phyloP scores from a whole-genome alignment of 2,329 filamentous ascomycete species.

The Phialophora macrospora region DNA sequence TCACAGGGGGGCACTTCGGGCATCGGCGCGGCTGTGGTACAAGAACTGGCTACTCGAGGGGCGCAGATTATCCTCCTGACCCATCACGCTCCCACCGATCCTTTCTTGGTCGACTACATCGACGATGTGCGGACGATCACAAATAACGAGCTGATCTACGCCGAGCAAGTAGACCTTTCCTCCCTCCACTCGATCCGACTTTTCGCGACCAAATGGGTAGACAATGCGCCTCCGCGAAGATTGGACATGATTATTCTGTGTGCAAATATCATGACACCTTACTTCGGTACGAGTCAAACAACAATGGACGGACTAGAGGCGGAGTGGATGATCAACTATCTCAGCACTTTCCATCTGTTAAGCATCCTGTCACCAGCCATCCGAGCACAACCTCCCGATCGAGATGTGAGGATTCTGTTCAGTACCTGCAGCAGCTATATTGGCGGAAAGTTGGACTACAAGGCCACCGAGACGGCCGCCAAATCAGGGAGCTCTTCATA shows the following conservation, averaged over 20 bases:
- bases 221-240: conserved; percentile 86
- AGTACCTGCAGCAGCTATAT: conserved; percentile 89
- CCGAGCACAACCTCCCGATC: conserved; percentile 86
- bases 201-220: conserved; percentile 97
- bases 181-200: conserved; percentile 87
- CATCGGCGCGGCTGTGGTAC: conserved; percentile 77
- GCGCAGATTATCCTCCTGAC: conserved; percentile 92
- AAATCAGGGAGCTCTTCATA: conserved; percentile 45
- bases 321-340: conserved; percentile 93
- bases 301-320: conserved; percentile 83
- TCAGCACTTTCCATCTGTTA: conserved; percentile 93
- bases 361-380: conserved; percentile 89
- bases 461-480: conserved; percentile 32
- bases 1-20: conserved; percentile 83
- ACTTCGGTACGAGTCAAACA: conserved; percentile 62
- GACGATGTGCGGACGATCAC: conserved; percentile 79
- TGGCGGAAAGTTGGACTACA: conserved; percentile 67
- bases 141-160: conserved; percentile 86
- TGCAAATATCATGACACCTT: conserved; percentile 75
- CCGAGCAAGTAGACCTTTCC: conserved; percentile 88
- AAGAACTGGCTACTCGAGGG: conserved; percentile 76
- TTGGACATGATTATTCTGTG: conserved; percentile 91
- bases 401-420: conserved; percentile 87
- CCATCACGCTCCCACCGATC: conserved; percentile 76
- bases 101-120: conserved; percentile 90